Base-by-base conservation (phyloP, 495 filamentous ascomycete species). In the Penicillium canariense region DNA sequence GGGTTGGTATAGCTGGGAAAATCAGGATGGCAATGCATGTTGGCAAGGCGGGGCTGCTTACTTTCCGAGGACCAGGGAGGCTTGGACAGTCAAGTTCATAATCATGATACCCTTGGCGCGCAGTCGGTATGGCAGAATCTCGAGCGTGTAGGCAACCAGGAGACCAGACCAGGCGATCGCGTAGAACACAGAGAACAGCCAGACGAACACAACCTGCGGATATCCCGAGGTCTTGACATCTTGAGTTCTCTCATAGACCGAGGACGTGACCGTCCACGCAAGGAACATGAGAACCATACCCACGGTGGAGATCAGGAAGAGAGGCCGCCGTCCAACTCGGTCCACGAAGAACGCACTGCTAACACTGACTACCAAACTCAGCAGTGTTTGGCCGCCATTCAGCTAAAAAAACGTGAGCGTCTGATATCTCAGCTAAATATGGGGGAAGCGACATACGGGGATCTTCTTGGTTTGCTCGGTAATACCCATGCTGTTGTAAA, bases 91-190 rank as follows among this genome's bases (percentile, higher is more conserved):
- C 50, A 86, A 69, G 56, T 81, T 82, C 77, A 81, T 80, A 43
- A 82, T 73, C 77, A 85, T 83, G 69, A 87, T 79, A 45, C 84
- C 84, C 72, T 87, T 89, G 25, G 84, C 83, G 6, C 84, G 79
- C 40, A 88, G 72, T 43, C 81, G 77, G 69, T 82, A 89, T 0
- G 84, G 83, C 12, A 85, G 67, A 17, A 88, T 79, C 69, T 87
- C 85, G 26, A 85, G 72, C 2, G 79, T 72, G 55, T 84, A 84
- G 17, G 84, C 79, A 46, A 86, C 78, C 22, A 86, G 67, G 26
- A 87, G 70, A 44, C 82, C 80, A 1, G 81, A 81, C 69, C 81
- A 84, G 46, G 78, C 79, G 36, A 84, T 81, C 47, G 77, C 77
- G 60, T 84, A 84, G 58, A 75, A 79, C 38, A 69, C 48, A 44